Evolutionary conservation across 1,139 yeast species (phyloP).

Genomic region (Arxiozyma heterogenica): DNA sequence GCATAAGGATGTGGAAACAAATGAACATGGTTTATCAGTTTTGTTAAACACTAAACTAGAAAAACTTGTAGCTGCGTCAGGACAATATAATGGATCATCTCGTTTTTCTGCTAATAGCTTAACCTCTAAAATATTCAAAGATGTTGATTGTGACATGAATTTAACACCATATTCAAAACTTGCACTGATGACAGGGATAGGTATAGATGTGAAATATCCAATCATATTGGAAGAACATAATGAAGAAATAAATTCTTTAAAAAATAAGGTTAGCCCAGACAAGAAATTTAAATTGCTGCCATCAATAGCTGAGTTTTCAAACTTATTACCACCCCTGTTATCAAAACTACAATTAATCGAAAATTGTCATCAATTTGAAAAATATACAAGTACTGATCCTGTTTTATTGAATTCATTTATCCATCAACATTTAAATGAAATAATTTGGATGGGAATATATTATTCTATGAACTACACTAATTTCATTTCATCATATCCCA

Average conservation of each 20-base stretch:
- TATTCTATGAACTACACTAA: neutral
- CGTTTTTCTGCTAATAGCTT: no score
- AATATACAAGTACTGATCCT: neutral
- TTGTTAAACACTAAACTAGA: neutral
- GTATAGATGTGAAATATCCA: neutral
- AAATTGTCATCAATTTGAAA: neutral
- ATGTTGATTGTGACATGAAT: neutral
- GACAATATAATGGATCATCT: neutral
- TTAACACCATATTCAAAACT: neutral
- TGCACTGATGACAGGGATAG: neutral
- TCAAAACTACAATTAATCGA: neutral
- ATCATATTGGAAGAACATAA: neutral
- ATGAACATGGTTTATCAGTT: neutral
- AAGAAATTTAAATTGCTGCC: neutral
- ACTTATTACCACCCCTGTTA: neutral
- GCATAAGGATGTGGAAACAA: neutral
- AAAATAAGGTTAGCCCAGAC: neutral
- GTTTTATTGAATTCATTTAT: neutral
- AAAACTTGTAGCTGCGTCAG: neutral
- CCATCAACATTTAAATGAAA: neutral
- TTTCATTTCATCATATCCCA: neutral
- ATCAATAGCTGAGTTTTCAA: neutral
- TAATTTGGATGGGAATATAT: neutral
- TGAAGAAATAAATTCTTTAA: no score
- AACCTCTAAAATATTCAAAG: neutral